These are phyloP conservation scores for Thuidium tamariscinum DNA, from an alignment of 225 moss, liverwort and hornwort genomes.

Conservation along the genomic window DNA sequence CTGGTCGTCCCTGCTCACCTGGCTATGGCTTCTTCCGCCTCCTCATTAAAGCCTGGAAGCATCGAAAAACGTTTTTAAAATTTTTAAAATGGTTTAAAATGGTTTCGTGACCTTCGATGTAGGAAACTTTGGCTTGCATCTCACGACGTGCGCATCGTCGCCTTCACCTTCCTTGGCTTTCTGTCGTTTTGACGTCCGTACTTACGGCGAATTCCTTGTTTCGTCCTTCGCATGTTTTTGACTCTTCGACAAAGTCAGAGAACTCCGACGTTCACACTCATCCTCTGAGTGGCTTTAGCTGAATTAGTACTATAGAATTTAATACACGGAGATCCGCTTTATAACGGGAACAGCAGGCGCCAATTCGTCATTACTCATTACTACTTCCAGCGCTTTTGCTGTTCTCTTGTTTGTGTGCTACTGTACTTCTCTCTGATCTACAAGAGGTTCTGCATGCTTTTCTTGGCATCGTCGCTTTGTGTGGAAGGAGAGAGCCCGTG, in stretches of 20 bases:
- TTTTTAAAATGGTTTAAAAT: neutral
- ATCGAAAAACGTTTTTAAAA: neutral
- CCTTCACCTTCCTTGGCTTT: neutral
- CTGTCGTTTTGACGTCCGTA: neutral
- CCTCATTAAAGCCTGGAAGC: neutral
- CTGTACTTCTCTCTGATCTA: neutral
- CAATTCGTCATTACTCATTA: neutral
- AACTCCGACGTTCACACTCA: conserved; percentile 3
- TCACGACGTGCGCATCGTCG: neutral
- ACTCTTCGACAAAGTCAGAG: conserved; percentile 7
- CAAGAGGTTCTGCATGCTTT: neutral
- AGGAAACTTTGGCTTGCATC: neutral
- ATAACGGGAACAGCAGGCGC: neutral
- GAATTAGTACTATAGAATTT: neutral
- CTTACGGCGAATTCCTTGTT: neutral
- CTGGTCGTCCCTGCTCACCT: neutral
- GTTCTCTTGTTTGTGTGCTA: neutral
- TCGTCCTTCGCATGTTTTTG: neutral
- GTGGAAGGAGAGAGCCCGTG: neutral
- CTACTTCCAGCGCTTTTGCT: neutral
- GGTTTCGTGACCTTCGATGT: neutral
- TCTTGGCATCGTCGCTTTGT: neutral
- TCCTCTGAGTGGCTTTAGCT: neutral
- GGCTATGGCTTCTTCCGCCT: neutral
- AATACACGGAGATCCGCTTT: neutral